Conservation (phyloP, 2,329 filamentous ascomycete genomes). For the Rhynchosporium graminicola region DNA sequence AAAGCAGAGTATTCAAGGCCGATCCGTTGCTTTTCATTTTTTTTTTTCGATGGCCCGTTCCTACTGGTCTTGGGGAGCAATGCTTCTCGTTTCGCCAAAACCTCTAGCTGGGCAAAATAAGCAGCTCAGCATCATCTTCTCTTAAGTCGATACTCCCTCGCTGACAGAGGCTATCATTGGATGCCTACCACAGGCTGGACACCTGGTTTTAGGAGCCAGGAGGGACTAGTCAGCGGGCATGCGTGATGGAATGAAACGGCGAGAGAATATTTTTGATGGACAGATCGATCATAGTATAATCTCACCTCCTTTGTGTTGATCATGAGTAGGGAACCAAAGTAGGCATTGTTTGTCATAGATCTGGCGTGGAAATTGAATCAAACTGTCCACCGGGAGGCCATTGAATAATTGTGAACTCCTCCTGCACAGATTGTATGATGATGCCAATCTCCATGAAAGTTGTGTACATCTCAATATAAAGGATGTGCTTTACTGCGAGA, state of each 20-base stretch:
- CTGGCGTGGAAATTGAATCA: conserved; percentile 13
- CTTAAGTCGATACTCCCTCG: too few relatives aligned
- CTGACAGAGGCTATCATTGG: background rate
- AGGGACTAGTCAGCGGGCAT: background rate
- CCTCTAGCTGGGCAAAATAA: too few relatives aligned
- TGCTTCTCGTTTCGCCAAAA: too few relatives aligned
- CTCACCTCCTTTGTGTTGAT: conserved; percentile 22
- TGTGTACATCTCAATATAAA: too few relatives aligned
- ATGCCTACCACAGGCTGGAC: conserved; percentile 1
- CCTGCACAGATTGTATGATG: too few relatives aligned
- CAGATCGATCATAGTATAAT: conserved; percentile 10
- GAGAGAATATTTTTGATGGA: conserved; percentile 1
- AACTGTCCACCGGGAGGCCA: too few relatives aligned
- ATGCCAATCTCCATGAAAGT: too few relatives aligned
- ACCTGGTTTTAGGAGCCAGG: background rate
- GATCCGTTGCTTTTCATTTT: background rate
- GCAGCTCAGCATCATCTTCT: too few relatives aligned
- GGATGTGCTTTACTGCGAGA: too few relatives aligned
- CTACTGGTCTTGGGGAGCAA: background rate
- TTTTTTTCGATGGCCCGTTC: background rate
- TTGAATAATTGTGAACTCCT: too few relatives aligned
- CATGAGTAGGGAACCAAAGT: conserved; percentile 12
- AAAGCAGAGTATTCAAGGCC: background rate
- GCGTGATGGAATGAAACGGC: background rate
- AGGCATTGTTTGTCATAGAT: conserved; percentile 11